Percentiles rank a stretch among this genome's conserved stretches.
These are phyloP conservation scores for Fusarium pseudocircinatum DNA, from an alignment of 2,329 filamentous ascomycete genomes.

Conservation along the genomic window DNA sequence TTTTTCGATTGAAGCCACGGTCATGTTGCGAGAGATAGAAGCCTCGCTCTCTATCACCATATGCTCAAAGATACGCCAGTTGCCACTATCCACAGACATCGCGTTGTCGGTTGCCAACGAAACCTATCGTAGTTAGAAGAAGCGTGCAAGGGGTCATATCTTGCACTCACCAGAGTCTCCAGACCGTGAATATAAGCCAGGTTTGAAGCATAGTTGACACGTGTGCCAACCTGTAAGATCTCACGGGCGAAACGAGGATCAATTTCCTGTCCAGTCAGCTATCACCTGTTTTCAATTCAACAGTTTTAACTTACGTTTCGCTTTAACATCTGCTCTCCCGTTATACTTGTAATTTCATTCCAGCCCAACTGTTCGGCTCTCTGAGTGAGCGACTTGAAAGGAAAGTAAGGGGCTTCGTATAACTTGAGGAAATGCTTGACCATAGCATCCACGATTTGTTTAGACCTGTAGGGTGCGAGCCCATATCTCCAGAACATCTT, in stretches of 20 bases:
- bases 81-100: slow-evolving; percentile 81
- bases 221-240: slow-evolving; percentile 87
- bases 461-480: slow-evolving; percentile 76
- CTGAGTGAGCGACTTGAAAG: slow-evolving; percentile 79
- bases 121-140: slow-evolving; percentile 58
- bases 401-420: slow-evolving; percentile 85
- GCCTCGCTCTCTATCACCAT: slow-evolving; percentile 77
- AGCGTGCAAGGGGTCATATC: neutral
- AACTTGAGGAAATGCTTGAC: slow-evolving; percentile 80
- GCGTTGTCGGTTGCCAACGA: slow-evolving; percentile 91
- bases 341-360: slow-evolving; percentile 70
- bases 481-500: slow-evolving; percentile 91
- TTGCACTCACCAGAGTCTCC: slow-evolving; percentile 75
- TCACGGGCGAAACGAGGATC: slow-evolving; percentile 75
- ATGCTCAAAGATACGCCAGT: slow-evolving; percentile 91
- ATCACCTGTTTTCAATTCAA: neutral
- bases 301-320: slow-evolving; percentile 59
- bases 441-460: slow-evolving; percentile 75
- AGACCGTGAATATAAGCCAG: slow-evolving; percentile 86
- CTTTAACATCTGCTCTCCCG: slow-evolving; percentile 77
- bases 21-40: slow-evolving; percentile 70
- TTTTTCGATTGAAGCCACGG: slow-evolving; percentile 69
- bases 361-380: slow-evolving; percentile 75
- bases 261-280: slow-evolving; percentile 57
- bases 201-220: slow-evolving; percentile 96